phyloP scores from a whole-genome alignment of 768 basidiomycete species.

The Termitomyces sp. region DNA sequence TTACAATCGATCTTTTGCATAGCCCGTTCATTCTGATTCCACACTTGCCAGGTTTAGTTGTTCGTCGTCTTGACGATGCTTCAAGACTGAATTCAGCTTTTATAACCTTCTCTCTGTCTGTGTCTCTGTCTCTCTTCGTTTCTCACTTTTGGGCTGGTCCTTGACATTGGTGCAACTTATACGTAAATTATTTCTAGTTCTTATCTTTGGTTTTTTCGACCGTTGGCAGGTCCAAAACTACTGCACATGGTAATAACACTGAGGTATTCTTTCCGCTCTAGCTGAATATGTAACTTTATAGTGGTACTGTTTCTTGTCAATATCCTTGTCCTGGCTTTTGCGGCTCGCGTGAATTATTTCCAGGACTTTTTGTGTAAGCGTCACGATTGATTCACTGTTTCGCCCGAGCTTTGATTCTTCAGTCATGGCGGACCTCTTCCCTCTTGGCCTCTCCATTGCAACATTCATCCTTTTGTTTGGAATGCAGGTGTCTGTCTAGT shows the following conservation, averaged over 20 bases:
- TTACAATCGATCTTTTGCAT: neutral
- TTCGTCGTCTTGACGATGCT: conserved; percentile 10
- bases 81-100: neutral
- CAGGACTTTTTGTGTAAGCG: conserved; percentile 62
- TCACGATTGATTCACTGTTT: neutral
- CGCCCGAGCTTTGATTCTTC: neutral
- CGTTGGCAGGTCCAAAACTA: conserved; percentile 14
- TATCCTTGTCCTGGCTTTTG: conserved; percentile 48
- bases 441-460: conserved; percentile 54
- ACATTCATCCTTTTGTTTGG: conserved; percentile 41
- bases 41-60: neutral
- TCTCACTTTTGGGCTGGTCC: neutral
- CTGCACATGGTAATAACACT: conserved; percentile 10
- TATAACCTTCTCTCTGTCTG: neutral
- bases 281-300: conserved; percentile 15
- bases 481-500: conserved; percentile 32
- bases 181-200: conserved; percentile 1
- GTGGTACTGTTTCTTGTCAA: conserved; percentile 44
- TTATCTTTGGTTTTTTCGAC: conserved; percentile 14
- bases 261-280: neutral
- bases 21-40: neutral
- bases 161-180: neutral
- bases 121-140: neutral
- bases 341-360: conserved; percentile 51
- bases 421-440: conserved; percentile 57